Percentiles rank a stretch among this genome's conserved stretches.
phyloP scores from a whole-genome alignment of 2,329 filamentous ascomycete genomes.

The Aspergillus hiratsukae region DNA sequence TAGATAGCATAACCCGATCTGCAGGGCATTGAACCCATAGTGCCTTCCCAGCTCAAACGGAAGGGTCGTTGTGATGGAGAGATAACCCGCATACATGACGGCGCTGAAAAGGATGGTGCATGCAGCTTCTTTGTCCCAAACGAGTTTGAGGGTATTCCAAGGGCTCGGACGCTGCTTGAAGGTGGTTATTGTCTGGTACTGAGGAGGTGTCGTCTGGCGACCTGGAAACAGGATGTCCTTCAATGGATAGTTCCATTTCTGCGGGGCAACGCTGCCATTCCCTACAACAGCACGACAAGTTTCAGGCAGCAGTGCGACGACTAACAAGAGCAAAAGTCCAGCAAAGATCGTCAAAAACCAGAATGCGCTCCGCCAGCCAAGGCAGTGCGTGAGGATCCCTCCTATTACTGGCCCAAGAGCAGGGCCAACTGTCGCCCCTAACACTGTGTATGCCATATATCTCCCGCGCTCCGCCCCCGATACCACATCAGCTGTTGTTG shows the following conservation, averaged over 20 bases:
- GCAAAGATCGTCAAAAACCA: constrained; percentile 28
- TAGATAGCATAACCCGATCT: constrained; percentile 19
- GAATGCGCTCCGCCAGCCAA: constrained; percentile 28
- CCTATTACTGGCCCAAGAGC: constrained; percentile 29
- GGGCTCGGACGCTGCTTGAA: not conserved
- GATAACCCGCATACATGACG: constrained; percentile 28
- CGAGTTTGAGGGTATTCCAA: not conserved
- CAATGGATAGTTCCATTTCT: constrained; percentile 9
- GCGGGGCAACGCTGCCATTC: constrained; percentile 22
- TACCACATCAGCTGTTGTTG: constrained; percentile 30
- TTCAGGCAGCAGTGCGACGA: constrained; percentile 22
- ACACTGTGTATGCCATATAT: constrained; percentile 25
- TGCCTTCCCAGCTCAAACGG: constrained; percentile 28
- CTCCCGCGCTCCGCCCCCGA: constrained; percentile 26
- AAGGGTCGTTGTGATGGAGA: constrained; percentile 33
- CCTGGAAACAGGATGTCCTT: constrained; percentile 1
- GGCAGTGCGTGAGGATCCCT: constrained; percentile 20
- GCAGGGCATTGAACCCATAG: constrained; percentile 24
- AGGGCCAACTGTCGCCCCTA: constrained; percentile 21
- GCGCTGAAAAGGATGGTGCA: constrained; percentile 31
- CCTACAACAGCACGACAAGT: constrained; percentile 32
- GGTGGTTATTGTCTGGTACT: not conserved
- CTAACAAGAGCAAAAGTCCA: constrained; percentile 14
- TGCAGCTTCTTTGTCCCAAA: constrained; percentile 27
- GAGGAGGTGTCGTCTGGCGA: not conserved